Evolutionary conservation across 177 flowering plant genomes (phyloP).

Genomic region (Telopea speciosissima): DNA sequence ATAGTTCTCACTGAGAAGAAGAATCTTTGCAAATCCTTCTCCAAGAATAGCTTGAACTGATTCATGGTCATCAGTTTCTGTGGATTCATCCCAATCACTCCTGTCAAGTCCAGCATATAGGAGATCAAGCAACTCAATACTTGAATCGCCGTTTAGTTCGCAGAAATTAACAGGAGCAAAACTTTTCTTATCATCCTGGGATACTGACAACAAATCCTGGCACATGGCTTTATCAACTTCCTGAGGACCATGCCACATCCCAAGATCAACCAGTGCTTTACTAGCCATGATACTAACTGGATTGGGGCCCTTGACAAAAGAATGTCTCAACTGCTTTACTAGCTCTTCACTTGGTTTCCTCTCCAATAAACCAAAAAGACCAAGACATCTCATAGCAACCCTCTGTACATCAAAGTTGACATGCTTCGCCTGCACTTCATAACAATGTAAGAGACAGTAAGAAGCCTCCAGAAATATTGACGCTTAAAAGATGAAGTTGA

Average conservation of each 20-base stretch:
- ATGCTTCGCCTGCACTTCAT: constrained; percentile 77
- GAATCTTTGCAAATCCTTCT: constrained; percentile 90
- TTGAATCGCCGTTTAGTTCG: constrained; percentile 29
- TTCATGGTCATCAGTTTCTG: constrained; percentile 51
- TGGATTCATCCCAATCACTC: constrained; percentile 26
- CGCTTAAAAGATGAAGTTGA: neutral
- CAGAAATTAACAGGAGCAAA: constrained; percentile 24
- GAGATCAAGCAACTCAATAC: constrained; percentile 51
- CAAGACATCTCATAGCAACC: constrained; percentile 76
- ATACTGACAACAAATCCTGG: constrained; percentile 27
- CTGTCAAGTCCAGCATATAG: constrained; percentile 52
- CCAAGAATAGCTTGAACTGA: constrained; percentile 56
- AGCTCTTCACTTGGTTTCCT: constrained; percentile 57
- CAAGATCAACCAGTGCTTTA: constrained; percentile 79
- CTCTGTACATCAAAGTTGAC: constrained; percentile 82
- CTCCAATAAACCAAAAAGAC: constrained; percentile 85
- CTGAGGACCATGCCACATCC: constrained; percentile 81
- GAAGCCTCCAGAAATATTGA: neutral
- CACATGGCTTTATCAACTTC: constrained; percentile 63
- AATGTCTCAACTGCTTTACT: constrained; percentile 64
- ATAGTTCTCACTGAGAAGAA: constrained; percentile 76
- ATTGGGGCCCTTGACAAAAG: constrained; percentile 52
- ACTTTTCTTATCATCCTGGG: constrained; percentile 19
- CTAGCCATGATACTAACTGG: constrained; percentile 57
- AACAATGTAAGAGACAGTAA: neutral